These are phyloP conservation scores for Suhomyces wounanorum DNA, from an alignment of 1,139 yeast species.

Conservation along the genomic window DNA sequence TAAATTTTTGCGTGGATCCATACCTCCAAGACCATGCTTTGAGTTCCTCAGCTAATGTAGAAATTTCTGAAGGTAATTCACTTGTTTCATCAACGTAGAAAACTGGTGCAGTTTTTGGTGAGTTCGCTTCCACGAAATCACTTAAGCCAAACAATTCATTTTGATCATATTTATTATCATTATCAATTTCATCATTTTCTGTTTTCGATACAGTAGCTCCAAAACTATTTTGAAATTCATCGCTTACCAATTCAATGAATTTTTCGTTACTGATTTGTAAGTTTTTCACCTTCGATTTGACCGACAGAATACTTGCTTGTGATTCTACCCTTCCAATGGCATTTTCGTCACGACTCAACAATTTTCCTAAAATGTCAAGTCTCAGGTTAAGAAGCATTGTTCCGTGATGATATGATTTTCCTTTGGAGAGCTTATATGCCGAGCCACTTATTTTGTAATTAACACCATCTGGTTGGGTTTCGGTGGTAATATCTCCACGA, in stretches of 20 bases:
- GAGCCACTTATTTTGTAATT: slow-evolving; percentile 79
- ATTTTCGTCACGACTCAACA: slow-evolving; percentile 52
- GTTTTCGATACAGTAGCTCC: slow-evolving; percentile 4
- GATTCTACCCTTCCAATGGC: slow-evolving; percentile 55
- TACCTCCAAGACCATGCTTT: slow-evolving; percentile 69
- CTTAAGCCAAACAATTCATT: slow-evolving; percentile 39
- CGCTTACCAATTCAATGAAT: slow-evolving; percentile 50
- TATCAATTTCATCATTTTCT: slow-evolving; percentile 11
- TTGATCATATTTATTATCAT: slow-evolving; percentile 24
- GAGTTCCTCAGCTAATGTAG: slow-evolving; percentile 44
- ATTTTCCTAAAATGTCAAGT: slow-evolving; percentile 54
- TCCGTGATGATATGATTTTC: slow-evolving; percentile 92
- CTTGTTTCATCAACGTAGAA: slow-evolving; percentile 29
- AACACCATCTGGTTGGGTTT: slow-evolving; percentile 26
- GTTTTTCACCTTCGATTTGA: slow-evolving; percentile 74
- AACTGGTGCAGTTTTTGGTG: slow-evolving; percentile 12
- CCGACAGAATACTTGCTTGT: slow-evolving; percentile 68
- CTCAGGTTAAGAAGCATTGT: slow-evolving; percentile 83
- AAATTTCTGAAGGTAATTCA: slow-evolving; percentile 50
- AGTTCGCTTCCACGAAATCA: slow-evolving; percentile 29
- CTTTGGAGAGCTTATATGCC: slow-evolving; percentile 82
- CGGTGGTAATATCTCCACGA: slow-evolving; percentile 76
- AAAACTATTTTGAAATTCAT: slow-evolving; percentile 42
- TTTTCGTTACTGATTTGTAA: slow-evolving; percentile 46
- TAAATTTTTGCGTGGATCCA: slow-evolving; percentile 71